phyloP scores from a whole-genome alignment of 2,329 filamentous ascomycete species.

The Pseudogymnoascus destructans region DNA sequence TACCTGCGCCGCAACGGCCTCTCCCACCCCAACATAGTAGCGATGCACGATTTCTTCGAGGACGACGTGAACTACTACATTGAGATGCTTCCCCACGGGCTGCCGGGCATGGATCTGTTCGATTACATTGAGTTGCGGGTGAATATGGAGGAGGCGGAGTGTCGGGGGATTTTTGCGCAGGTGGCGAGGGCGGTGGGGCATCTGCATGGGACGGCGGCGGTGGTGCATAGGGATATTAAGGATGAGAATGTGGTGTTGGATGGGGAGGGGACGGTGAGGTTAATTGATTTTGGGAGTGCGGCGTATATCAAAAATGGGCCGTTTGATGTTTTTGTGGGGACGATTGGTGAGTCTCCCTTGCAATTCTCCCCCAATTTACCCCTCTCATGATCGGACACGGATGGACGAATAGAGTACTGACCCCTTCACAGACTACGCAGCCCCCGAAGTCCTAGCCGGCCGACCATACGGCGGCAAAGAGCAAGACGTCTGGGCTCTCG shows the following conservation, averaged over 20 bases:
- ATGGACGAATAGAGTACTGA: slow-evolving; percentile 11
- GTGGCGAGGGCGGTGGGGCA: slow-evolving; percentile 84
- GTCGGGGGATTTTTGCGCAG: slow-evolving; percentile 87
- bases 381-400: too few relatives aligned
- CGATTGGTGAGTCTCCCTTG: slow-evolving; percentile 60
- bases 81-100: slow-evolving; percentile 88
- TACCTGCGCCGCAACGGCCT: slow-evolving; percentile 68
- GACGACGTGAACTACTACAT: slow-evolving; percentile 95
- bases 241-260: slow-evolving; percentile 97
- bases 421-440: slow-evolving; percentile 66
- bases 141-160: slow-evolving; percentile 93
- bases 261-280: slow-evolving; percentile 86
- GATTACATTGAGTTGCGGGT: slow-evolving; percentile 95
- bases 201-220: slow-evolving; percentile 75
- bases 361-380: background rate
- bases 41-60: slow-evolving; percentile 63
- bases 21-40: slow-evolving; percentile 55
- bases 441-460: slow-evolving; percentile 91
- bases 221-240: slow-evolving; percentile 97
- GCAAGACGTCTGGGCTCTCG: slow-evolving; percentile 96
- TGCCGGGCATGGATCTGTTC: slow-evolving; percentile 96
- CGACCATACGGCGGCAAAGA: slow-evolving; percentile 88
- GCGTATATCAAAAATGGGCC: slow-evolving; percentile 97
- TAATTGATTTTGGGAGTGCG: slow-evolving; percentile 96
- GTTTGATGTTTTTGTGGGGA: slow-evolving; percentile 97